Percentiles rank a stretch among this genome's conserved stretches.
These are phyloP conservation scores for Ceratobasidium papillatum DNA, from an alignment of 1,284 basidiomycete genomes.

Conservation along the genomic window DNA sequence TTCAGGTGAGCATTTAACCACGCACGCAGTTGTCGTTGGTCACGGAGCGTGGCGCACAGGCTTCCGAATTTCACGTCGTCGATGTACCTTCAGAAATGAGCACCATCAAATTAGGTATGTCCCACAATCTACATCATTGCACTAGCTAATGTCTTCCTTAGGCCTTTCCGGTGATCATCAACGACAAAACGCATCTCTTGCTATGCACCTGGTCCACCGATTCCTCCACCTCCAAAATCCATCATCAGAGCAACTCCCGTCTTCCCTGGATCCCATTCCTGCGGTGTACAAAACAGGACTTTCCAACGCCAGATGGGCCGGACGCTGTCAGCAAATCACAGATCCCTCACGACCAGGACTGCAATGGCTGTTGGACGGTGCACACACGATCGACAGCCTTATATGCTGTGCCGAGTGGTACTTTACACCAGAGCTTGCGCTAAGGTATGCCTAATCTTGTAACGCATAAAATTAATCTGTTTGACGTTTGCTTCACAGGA, in stretches of 20 bases:
- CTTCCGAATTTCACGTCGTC: slow-evolving; percentile 71
- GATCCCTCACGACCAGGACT: slow-evolving; percentile 62
- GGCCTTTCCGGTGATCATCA: slow-evolving; percentile 93
- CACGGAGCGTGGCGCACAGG: slow-evolving; percentile 53
- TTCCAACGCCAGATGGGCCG: slow-evolving; percentile 86
- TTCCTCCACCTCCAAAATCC: slow-evolving; percentile 66
- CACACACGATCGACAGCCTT: slow-evolving; percentile 93
- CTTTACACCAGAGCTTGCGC: slow-evolving; percentile 62
- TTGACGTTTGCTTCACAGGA: slow-evolving; percentile 33
- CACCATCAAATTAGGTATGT: slow-evolving; percentile 69
- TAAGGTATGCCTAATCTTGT: slow-evolving; percentile 47
- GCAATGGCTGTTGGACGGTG: slow-evolving; percentile 94
- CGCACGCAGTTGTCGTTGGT: not conserved
- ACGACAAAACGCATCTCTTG: slow-evolving; percentile 87
- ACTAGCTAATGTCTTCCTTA: slow-evolving; percentile 47
- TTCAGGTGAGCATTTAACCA: slow-evolving; percentile 58
- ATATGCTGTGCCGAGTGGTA: slow-evolving; percentile 91
- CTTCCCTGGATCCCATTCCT: slow-evolving; percentile 50
- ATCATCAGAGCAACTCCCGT: slow-evolving; percentile 43
- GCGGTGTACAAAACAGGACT: slow-evolving; percentile 69
- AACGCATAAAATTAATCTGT: not conserved
- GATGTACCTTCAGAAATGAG: slow-evolving; percentile 60
- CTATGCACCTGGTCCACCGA: slow-evolving; percentile 74
- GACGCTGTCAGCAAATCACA: slow-evolving; percentile 88
- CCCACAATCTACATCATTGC: not conserved